These are phyloP conservation scores for Acanthamoeba triangularis DNA, from an alignment of 208 protist genomes.

Conservation along the genomic window DNA sequence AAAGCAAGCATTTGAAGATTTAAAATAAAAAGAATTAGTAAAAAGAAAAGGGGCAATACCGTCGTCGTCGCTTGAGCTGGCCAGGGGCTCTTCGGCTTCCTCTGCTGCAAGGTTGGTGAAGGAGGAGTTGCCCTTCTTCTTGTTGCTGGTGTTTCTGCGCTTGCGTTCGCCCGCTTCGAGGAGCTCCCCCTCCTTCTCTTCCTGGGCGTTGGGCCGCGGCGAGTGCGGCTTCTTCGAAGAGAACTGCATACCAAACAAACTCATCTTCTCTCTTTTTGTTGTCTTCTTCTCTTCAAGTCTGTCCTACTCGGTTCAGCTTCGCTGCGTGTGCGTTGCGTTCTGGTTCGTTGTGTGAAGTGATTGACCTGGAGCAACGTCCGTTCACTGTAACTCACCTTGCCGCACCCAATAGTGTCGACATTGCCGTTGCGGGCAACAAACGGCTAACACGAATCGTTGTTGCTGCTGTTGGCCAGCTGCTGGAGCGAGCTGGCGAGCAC, in stretches of 20 bases:
- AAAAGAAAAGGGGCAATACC: too few relatives aligned
- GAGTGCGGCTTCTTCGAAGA: constrained; percentile 38
- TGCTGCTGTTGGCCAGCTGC: not conserved
- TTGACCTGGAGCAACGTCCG: too few relatives aligned
- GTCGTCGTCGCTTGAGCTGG: not conserved
- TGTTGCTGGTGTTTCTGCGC: not conserved
- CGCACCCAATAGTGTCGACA: too few relatives aligned
- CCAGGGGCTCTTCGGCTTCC: not conserved
- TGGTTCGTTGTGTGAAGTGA: too few relatives aligned
- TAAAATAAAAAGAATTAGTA: too few relatives aligned
- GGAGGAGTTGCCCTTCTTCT: not conserved
- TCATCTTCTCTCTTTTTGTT: not conserved
- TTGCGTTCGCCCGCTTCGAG: not conserved
- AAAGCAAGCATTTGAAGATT: too few relatives aligned
- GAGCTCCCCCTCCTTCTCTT: not conserved
- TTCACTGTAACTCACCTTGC: too few relatives aligned
- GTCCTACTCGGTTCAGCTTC: too few relatives aligned
- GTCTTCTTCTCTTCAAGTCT: too few relatives aligned
- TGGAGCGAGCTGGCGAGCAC: not conserved
- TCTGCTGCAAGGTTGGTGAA: not conserved
- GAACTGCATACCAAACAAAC: not conserved
- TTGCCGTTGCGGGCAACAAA: too few relatives aligned
- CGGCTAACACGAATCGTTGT: too few relatives aligned
- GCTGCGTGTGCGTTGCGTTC: too few relatives aligned
- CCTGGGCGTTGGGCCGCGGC: not conserved